Percentiles rank a stretch among this genome's conserved stretches.
These are phyloP conservation scores for Jaapia argillacea DNA, from an alignment of 768 basidiomycete genomes.

Conservation along the genomic window DNA sequence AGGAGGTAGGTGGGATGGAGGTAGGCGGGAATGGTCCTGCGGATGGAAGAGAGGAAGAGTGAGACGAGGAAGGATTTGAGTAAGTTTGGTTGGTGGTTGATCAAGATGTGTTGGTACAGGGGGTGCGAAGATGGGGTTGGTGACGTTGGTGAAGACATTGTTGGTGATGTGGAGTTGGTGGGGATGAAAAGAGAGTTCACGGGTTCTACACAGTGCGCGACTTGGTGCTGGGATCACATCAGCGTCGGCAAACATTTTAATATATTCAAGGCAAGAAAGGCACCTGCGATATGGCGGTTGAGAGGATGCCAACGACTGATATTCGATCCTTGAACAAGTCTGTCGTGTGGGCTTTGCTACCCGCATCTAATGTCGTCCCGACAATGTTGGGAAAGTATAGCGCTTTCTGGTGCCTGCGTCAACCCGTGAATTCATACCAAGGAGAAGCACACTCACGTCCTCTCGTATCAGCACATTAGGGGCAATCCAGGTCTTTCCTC, in stretches of 20 bases:
- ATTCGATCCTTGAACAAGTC: conserved; percentile 67
- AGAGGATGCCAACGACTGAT: conserved; percentile 75
- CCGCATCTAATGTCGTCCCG: conserved; percentile 56
- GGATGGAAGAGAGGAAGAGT: conserved; percentile 70
- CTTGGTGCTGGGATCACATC: conserved; percentile 43
- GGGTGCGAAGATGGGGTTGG: conserved; percentile 43
- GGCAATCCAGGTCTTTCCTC: conserved; percentile 93
- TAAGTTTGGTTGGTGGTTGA: conserved; percentile 92
- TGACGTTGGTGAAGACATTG: neutral
- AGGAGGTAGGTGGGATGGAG: conserved; percentile 69
- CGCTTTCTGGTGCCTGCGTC: conserved; percentile 53
- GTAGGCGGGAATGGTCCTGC: conserved; percentile 49
- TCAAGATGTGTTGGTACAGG: conserved; percentile 65
- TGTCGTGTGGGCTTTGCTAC: conserved; percentile 60
- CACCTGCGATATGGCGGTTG: conserved; percentile 84
- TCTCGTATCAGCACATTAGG: conserved; percentile 83
- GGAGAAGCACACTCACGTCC: conserved; percentile 48
- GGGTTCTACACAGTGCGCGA: conserved; percentile 54
- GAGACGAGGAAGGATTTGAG: conserved; percentile 87
- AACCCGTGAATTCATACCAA: neutral
- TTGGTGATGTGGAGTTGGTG: neutral
- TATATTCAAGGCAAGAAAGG: conserved; percentile 9
- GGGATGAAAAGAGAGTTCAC: conserved; percentile 39
- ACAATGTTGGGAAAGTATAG: conserved; percentile 83
- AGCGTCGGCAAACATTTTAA: neutral